phyloP scores from a whole-genome alignment of 1,139 yeast species.

The Candida sanyaensis region DNA sequence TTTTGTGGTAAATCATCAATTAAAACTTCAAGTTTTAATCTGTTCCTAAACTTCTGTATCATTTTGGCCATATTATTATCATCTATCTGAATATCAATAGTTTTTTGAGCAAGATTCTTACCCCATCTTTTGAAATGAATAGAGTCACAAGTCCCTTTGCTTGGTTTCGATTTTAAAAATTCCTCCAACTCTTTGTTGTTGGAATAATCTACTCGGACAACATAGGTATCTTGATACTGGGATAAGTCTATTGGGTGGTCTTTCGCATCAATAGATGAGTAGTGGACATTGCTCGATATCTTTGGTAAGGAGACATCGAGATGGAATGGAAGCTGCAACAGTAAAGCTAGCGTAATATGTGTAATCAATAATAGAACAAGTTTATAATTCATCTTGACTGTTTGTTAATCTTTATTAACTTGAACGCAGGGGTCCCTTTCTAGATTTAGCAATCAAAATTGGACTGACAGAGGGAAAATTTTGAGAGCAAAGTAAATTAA shows the following conservation, averaged over 20 bases:
- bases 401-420: background rate
- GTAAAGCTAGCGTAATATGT: background rate
- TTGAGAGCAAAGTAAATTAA: background rate
- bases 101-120: conserved; percentile 21
- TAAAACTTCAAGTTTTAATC: conserved; percentile 33
- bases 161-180: conserved; percentile 14
- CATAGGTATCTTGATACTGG: conserved; percentile 53
- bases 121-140: conserved; percentile 34
- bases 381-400: background rate
- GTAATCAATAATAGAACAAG: conserved; percentile 1
- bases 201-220: conserved; percentile 44
- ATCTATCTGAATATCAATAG: conserved; percentile 39
- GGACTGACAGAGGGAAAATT: background rate
- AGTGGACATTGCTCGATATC: conserved; percentile 15
- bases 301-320: conserved; percentile 1
- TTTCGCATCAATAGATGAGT: conserved; percentile 15
- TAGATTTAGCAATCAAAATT: too few relatives aligned
- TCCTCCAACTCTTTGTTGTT: conserved; percentile 20
- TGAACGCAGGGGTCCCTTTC: background rate
- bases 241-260: conserved; percentile 48
- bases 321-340: conserved; percentile 15
- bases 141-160: conserved; percentile 1
- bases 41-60: conserved; percentile 19
- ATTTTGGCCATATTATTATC: conserved; percentile 24
- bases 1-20: conserved; percentile 59